Evolutionary conservation across 768 basidiomycete genomes (phyloP).

Genomic region (Suillus cothurnatus): DNA sequence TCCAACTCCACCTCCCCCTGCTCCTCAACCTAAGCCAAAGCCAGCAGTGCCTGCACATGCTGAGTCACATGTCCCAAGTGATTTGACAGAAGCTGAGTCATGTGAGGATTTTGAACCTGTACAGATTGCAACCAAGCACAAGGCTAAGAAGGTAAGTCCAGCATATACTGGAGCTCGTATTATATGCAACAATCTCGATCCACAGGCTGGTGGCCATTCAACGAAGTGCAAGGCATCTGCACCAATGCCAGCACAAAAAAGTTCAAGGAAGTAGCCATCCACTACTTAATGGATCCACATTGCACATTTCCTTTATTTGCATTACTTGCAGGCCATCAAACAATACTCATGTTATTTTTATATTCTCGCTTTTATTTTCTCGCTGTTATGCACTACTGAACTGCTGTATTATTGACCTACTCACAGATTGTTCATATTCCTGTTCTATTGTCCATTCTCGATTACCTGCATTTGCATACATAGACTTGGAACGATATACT

Average conservation of each 20-base stretch:
- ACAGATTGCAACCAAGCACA: not conserved
- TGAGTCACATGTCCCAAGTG: not conserved
- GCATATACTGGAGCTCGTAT: not conserved
- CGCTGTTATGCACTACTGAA: not conserved
- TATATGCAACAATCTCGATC: not conserved
- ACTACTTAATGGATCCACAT: not conserved
- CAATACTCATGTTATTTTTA: not conserved
- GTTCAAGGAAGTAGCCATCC: not conserved
- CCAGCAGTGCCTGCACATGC: not conserved
- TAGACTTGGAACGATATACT: not conserved
- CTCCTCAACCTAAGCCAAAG: not conserved
- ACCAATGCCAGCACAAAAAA: not conserved
- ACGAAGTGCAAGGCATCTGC: not conserved
- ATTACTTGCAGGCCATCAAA: not conserved
- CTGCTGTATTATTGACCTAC: slow-evolving; percentile 2
- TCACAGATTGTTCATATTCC: not conserved
- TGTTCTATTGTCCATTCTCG: not conserved
- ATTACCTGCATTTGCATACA: not conserved
- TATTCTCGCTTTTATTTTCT: not conserved
- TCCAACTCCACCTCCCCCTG: not conserved
- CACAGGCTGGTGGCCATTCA: not conserved
- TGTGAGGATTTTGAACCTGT: not conserved
- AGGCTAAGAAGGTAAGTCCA: not conserved
- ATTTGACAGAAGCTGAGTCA: not conserved
- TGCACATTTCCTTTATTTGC: not conserved